These are phyloP conservation scores for Septoria petroselini DNA, from an alignment of 2,329 filamentous ascomycete species.

Conservation along the genomic window DNA sequence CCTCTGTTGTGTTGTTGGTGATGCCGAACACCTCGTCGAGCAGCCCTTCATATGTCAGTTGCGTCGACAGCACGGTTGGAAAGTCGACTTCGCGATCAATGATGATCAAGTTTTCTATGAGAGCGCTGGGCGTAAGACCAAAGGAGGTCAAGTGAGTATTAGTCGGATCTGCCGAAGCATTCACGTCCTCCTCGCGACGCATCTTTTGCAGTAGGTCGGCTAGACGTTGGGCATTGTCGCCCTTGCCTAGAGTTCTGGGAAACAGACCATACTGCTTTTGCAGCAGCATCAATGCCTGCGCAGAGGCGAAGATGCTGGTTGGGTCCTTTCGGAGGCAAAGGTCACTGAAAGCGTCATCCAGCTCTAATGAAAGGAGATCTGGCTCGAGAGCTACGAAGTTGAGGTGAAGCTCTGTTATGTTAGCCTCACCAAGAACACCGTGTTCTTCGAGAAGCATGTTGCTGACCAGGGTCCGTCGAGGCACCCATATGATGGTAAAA, in stretches of 20 bases:
- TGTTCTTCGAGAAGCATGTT: slow-evolving; percentile 90
- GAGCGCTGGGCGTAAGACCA: slow-evolving; percentile 78
- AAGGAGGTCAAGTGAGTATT: slow-evolving; percentile 52
- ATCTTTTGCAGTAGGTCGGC: slow-evolving; percentile 85
- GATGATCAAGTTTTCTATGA: slow-evolving; percentile 86
- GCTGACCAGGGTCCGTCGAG: slow-evolving; percentile 83
- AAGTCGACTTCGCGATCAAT: slow-evolving; percentile 95
- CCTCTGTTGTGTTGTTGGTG: slow-evolving; percentile 85
- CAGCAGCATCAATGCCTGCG: slow-evolving; percentile 89
- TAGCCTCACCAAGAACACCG: slow-evolving; percentile 89
- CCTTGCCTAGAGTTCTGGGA: slow-evolving; percentile 90
- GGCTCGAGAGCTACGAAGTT: slow-evolving; percentile 89
- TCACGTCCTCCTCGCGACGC: slow-evolving; percentile 80
- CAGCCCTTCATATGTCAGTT: slow-evolving; percentile 93
- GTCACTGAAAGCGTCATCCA: slow-evolving; percentile 82
- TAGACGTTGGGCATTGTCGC: slow-evolving; percentile 85
- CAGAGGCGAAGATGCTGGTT: slow-evolving; percentile 82
- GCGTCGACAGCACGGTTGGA: slow-evolving; percentile 85
- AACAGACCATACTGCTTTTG: slow-evolving; percentile 91
- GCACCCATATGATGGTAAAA: slow-evolving; percentile 95
- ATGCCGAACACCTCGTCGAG: slow-evolving; percentile 93
- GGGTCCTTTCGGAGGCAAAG: slow-evolving; percentile 88
- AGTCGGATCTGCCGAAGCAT: slow-evolving; percentile 38
- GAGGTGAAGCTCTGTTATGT: slow-evolving; percentile 78
- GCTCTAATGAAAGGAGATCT: slow-evolving; percentile 85